phyloP scores from a whole-genome alignment of 2,329 filamentous ascomycete genomes.

The Colletotrichum siamense region DNA sequence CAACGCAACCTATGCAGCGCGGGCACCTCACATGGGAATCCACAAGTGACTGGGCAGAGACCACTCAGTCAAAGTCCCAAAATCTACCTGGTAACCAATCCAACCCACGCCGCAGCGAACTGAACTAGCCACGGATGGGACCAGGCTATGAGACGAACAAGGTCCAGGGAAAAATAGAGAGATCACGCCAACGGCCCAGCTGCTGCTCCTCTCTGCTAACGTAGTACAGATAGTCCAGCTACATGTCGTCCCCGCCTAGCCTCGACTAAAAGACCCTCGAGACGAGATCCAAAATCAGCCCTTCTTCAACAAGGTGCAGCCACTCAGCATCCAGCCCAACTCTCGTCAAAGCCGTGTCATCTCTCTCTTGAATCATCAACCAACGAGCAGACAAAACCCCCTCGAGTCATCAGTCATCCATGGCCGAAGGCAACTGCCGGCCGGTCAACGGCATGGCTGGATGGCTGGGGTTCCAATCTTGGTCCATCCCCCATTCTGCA shows the following conservation, averaged over 20 bases:
- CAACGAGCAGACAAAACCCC: not conserved
- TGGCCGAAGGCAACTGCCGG: conserved; percentile 11
- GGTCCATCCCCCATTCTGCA: not conserved
- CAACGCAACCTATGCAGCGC: not conserved
- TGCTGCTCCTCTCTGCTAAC: not conserved
- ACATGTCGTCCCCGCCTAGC: not conserved
- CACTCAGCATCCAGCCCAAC: not conserved
- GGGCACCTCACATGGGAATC: not conserved
- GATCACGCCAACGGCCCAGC: not conserved
- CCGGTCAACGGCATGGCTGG: not conserved
- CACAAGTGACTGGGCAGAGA: not conserved
- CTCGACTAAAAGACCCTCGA: not conserved
- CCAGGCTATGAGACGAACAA: not conserved
- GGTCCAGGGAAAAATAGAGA: not conserved
- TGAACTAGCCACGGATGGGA: not conserved
- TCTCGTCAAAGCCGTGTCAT: not conserved
- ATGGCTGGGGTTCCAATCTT: not conserved
- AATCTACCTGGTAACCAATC: not conserved
- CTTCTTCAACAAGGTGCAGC: not conserved
- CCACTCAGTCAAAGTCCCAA: not conserved
- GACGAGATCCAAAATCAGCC: not conserved
- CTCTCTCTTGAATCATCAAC: not conserved
- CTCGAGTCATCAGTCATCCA: not conserved
- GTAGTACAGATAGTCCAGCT: not conserved
- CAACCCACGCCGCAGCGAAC: not conserved